Percentiles rank a stretch among this genome's conserved stretches.
phyloP scores from a whole-genome alignment of 2,329 filamentous ascomycete genomes.

The Fusarium incarnatum region DNA sequence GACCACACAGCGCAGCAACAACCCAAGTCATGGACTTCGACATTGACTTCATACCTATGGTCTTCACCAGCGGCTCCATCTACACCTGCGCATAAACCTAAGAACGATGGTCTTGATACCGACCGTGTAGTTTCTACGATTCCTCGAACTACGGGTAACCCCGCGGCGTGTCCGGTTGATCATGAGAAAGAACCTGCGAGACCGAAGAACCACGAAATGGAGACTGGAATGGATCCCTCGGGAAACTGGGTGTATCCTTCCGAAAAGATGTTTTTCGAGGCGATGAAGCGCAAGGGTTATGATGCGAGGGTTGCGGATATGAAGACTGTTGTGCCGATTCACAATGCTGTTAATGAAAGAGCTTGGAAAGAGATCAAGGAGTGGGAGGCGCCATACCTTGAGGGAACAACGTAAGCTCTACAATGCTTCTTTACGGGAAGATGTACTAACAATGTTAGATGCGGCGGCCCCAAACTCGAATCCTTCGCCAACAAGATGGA shows the following conservation, averaged over 20 bases:
- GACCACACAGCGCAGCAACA: constrained; percentile 47
- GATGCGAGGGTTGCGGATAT: constrained; percentile 79
- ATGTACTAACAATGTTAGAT: constrained; percentile 42
- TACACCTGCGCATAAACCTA: constrained; percentile 5
- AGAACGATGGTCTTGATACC: constrained; percentile 63
- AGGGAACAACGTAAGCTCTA: constrained; percentile 64
- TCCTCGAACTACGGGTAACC: constrained; percentile 66
- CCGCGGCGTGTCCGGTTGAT: constrained; percentile 54
- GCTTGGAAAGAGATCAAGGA: constrained; percentile 92
- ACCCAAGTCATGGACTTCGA: constrained; percentile 58
- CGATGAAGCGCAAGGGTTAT: constrained; percentile 91
- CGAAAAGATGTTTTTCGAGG: constrained; percentile 97
- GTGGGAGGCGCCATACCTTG: constrained; percentile 81
- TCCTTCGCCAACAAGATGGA: constrained; percentile 81
- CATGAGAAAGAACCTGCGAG: constrained; percentile 46
- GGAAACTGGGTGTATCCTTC: constrained; percentile 99
- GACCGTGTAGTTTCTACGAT: constrained; percentile 84
- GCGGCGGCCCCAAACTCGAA: constrained; percentile 83
- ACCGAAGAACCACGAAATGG: constrained; percentile 79
- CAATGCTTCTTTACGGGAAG: no score
- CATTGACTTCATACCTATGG: constrained; percentile 58
- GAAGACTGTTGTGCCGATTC: constrained; percentile 92
- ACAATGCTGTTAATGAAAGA: constrained; percentile 97
- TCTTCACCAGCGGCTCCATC: constrained; percentile 48
- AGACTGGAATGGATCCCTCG: constrained; percentile 76